These are phyloP conservation scores for Crucihimalaya himalaica DNA, from an alignment of 345 rosid genomes.

Conservation along the genomic window DNA sequence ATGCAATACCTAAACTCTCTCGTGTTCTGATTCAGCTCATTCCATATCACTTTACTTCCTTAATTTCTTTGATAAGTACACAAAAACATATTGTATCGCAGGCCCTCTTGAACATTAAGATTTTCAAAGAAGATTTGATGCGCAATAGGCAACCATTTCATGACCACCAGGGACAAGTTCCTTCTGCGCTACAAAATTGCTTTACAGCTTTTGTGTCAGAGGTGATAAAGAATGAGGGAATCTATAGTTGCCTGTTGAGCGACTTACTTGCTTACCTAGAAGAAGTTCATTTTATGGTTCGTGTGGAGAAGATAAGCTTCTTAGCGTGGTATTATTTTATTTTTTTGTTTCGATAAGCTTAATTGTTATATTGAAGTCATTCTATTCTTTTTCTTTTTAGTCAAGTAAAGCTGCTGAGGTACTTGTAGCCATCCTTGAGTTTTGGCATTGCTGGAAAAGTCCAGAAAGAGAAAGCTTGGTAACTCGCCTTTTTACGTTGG, in stretches of 20 bases:
- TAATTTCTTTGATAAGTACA: not conserved
- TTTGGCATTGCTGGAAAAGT: not conserved
- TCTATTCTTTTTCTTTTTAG: not conserved
- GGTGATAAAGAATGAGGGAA: not conserved
- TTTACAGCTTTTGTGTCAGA: slow-evolving; percentile 15
- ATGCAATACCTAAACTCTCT: not conserved
- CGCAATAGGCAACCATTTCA: not conserved
- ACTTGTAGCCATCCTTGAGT: slow-evolving; percentile 18
- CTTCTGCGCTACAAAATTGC: not conserved
- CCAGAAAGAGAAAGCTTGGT: slow-evolving; percentile 1
- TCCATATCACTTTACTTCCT: not conserved
- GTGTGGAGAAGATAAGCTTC: not conserved
- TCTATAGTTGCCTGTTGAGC: slow-evolving; percentile 15
- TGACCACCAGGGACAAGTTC: not conserved
- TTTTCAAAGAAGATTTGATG: slow-evolving; percentile 21
- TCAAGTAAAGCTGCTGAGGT: not conserved
- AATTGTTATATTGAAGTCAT: not conserved
- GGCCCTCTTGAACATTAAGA: slow-evolving; percentile 22
- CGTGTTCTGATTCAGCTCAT: not conserved
- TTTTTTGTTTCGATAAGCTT: not conserved
- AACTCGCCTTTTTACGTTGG: not conserved
- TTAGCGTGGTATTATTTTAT: not conserved
- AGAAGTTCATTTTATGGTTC: slow-evolving; percentile 15
- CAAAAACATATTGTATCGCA: slow-evolving; percentile 9
- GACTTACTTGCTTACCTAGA: slow-evolving; percentile 12